A percentile compares a stretch with the other conserved stretches of the same genome.
Conservation (phyloP, 768 basidiomycete species). For the Lactarius sp. region DNA sequence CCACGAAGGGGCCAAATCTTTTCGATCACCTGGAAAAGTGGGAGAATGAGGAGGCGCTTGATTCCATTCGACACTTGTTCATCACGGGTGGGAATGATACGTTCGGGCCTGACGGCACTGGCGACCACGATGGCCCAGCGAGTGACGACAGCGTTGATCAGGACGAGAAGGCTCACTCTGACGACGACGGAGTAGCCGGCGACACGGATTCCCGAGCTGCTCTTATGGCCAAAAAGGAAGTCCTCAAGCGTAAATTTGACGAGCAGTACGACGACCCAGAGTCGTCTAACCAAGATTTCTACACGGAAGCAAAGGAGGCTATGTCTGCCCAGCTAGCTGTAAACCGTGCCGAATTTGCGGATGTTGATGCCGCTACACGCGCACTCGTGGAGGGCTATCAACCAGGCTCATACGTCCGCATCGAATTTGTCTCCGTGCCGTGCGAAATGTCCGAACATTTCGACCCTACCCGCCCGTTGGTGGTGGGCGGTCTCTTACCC, state of each 20-base stretch:
- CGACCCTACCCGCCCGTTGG: conserved; percentile 83
- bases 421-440: conserved; percentile 81
- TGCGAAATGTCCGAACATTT: conserved; percentile 92
- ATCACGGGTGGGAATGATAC: conserved; percentile 68
- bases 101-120: conserved; percentile 11
- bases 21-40: conserved; percentile 58
- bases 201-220: conserved; percentile 42
- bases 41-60: conserved; percentile 81
- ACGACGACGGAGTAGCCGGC: conserved; percentile 26
- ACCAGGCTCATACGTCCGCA: conserved; percentile 88
- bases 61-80: conserved; percentile 83
- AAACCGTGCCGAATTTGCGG: conserved; percentile 82
- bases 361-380: conserved; percentile 69
- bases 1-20: conserved; percentile 56
- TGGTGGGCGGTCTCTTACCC: conserved; percentile 86
- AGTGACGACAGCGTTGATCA: conserved; percentile 41
- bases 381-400: conserved; percentile 85
- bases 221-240: conserved; percentile 84
- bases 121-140: conserved; percentile 31
- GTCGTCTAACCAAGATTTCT: conserved; percentile 76
- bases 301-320: conserved; percentile 87
- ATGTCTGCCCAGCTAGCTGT: conserved; percentile 79
- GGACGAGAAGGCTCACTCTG: conserved; percentile 36
- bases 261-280: conserved; percentile 93
- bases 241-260: conserved; percentile 91